A percentile compares a stretch with the other conserved stretches of the same genome.
Conservation (phyloP, 2,329 filamentous ascomycete genomes). For the Lachnellula arida region DNA sequence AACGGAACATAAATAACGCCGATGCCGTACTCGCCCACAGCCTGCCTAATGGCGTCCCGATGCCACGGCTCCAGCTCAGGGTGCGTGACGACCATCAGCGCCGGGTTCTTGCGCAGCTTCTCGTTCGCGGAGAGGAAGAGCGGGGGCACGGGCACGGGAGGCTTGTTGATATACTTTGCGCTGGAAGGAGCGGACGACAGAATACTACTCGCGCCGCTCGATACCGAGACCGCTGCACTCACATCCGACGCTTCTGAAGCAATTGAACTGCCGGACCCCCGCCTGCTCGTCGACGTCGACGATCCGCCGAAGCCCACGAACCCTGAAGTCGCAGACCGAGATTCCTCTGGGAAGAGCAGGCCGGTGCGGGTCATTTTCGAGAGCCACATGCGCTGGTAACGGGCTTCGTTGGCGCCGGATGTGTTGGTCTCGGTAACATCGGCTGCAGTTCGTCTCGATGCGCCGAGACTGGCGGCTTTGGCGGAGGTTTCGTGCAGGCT, state of each 20-base stretch:
- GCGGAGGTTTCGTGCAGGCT: conserved; percentile 30
- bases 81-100: conserved; percentile 31
- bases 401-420: conserved; percentile 20
- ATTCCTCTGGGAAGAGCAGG: conserved; percentile 31
- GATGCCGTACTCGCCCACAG: conserved; percentile 28
- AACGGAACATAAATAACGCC: conserved; percentile 32
- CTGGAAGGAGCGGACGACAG: not conserved
- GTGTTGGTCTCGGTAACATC: not conserved
- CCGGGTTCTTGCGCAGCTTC: conserved; percentile 23
- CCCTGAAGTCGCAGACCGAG: conserved; percentile 27
- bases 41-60: conserved; percentile 23
- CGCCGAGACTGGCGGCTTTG: conserved; percentile 28
- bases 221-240: not conserved
- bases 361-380: conserved; percentile 32
- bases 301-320: conserved; percentile 31
- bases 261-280: conserved; percentile 25
- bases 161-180: conserved; percentile 8
- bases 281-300: conserved; percentile 25
- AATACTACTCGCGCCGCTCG: not conserved
- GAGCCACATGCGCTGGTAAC: conserved; percentile 33
- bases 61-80: conserved; percentile 32
- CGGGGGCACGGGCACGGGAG: not conserved
- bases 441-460: not conserved
- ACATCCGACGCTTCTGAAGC: conserved; percentile 9
- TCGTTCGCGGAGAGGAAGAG: conserved; percentile 21